Evolutionary conservation across 2,329 filamentous ascomycete genomes (phyloP).

Genomic region (Rutstroemia sp.): DNA sequence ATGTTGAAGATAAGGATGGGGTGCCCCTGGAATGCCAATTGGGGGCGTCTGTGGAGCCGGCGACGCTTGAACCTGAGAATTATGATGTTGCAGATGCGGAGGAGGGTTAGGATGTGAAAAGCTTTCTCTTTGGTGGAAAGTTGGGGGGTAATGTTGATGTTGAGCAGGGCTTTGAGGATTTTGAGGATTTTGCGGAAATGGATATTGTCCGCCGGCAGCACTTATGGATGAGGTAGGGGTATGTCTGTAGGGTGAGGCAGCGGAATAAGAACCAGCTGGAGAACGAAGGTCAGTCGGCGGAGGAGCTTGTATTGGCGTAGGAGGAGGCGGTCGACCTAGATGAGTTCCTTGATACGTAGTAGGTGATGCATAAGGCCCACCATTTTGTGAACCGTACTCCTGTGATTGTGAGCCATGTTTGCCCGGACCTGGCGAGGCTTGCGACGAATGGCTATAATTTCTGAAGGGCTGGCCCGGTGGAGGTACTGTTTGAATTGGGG

Average conservation of each 20-base stretch:
- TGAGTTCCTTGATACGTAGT: conserved; percentile 26
- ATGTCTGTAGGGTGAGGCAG: conserved; percentile 29
- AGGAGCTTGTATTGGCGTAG: conserved; percentile 37
- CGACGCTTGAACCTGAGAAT: conserved; percentile 22
- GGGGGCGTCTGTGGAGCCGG: conserved; percentile 29
- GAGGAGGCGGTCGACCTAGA: conserved; percentile 29
- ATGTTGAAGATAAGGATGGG: conserved; percentile 32
- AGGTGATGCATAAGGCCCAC: conserved; percentile 27
- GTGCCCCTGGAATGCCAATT: conserved; percentile 27
- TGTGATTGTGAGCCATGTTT: conserved; percentile 26
- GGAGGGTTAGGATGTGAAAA: conserved; percentile 22
- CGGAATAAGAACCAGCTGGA: conserved; percentile 32
- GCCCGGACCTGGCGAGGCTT: conserved; percentile 24
- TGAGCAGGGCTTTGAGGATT: conserved; percentile 29
- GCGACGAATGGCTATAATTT: conserved; percentile 27
- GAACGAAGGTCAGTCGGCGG: conserved; percentile 34
- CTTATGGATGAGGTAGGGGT: conserved; percentile 26
- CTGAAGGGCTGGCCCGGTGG: conserved; percentile 23
- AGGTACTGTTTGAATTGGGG: conserved; percentile 24
- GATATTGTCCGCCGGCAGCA: conserved; percentile 22
- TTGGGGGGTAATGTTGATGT: conserved; percentile 25
- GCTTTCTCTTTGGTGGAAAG: conserved; percentile 23
- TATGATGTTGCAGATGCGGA: conserved; percentile 25
- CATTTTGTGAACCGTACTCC: conserved; percentile 25
- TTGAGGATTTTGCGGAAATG: conserved; percentile 26